Evolutionary conservation across 2,329 filamentous ascomycete species (phyloP).

Genomic region (Herpotrichia juniperi): DNA sequence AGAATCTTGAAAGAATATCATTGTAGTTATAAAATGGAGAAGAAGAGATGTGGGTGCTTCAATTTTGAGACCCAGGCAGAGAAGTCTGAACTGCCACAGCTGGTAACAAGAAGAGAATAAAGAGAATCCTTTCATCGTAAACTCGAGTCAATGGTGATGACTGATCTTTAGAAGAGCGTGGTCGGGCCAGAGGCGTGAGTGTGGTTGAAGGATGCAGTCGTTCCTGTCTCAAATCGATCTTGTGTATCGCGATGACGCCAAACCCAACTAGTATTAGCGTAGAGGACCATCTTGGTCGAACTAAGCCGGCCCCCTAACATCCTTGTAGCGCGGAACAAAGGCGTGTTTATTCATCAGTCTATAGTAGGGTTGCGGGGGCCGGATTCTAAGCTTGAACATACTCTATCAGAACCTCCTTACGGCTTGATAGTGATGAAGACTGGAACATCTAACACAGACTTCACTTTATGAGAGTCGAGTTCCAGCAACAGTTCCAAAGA

Average conservation of each 20-base stretch:
- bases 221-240: neutral
- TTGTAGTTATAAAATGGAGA: neutral
- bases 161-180: neutral
- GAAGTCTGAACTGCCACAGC: neutral
- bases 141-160: neutral
- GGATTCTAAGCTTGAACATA: no score
- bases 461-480: no score
- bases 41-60: neutral
- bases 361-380: no score
- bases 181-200: neutral
- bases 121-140: neutral
- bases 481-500: no score
- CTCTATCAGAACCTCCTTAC: no score
- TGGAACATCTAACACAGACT: no score
- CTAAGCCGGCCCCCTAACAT: no score
- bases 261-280: neutral
- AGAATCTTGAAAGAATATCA: neutral
- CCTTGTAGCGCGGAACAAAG: no score
- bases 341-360: no score
- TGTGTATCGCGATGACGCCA: neutral
- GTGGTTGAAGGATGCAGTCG: neutral
- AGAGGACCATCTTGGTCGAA: no score
- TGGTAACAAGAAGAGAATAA: neutral
- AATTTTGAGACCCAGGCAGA: no score
- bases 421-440: no score